Evolutionary conservation across 2,329 filamentous ascomycete species (phyloP).

Genomic region (Zasmidium cellare): DNA sequence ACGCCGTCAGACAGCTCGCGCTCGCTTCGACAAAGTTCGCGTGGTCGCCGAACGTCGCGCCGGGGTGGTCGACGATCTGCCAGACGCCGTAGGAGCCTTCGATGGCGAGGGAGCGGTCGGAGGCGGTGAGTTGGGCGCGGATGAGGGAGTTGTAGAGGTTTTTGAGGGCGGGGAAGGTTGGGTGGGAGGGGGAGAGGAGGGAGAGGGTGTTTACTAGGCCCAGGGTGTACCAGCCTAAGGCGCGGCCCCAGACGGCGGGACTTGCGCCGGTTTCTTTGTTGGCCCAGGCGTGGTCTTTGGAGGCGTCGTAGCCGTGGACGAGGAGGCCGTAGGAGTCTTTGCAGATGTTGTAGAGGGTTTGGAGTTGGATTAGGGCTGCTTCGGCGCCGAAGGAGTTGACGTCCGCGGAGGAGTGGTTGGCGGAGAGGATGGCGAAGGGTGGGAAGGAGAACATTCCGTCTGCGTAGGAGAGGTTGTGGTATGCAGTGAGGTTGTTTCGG

Average conservation of each 20-base stretch:
- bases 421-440: constrained; percentile 42
- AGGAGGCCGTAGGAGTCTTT: constrained; percentile 45
- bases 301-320: constrained; percentile 57
- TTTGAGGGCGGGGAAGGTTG: constrained; percentile 33
- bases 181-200: constrained; percentile 32
- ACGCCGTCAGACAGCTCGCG: constrained; percentile 59
- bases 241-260: constrained; percentile 56
- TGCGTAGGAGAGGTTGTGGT: constrained; percentile 55
- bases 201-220: constrained; percentile 53
- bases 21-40: constrained; percentile 64
- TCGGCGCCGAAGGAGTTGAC: constrained; percentile 17
- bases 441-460: constrained; percentile 55
- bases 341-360: constrained; percentile 48
- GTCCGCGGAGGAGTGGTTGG: constrained; percentile 8
- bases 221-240: constrained; percentile 57
- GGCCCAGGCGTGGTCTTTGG: constrained; percentile 53
- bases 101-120: constrained; percentile 32
- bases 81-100: constrained; percentile 50
- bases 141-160: constrained; percentile 43
- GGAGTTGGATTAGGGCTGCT: constrained; percentile 42
- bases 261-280: constrained; percentile 51
- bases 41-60: constrained; percentile 27
- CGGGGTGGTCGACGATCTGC: constrained; percentile 55
- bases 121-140: constrained; percentile 38
- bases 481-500: constrained; percentile 30